Evolutionary conservation across 768 basidiomycete species (phyloP).

Genomic region (Strobilomyces confusus): DNA sequence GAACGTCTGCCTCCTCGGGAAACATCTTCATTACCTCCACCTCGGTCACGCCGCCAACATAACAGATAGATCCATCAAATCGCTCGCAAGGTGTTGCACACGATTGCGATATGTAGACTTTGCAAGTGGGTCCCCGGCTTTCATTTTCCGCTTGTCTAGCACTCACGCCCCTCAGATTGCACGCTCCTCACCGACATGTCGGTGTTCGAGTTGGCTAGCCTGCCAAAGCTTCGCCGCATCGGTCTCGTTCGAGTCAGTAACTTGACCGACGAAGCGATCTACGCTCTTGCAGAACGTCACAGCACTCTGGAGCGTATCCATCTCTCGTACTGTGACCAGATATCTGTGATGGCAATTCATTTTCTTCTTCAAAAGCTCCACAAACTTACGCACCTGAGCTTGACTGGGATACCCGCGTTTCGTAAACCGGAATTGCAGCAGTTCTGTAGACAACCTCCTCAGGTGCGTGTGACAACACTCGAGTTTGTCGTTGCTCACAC

Average conservation of each 20-base stretch:
- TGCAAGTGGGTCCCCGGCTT: slow-evolving; percentile 62
- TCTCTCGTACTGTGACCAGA: slow-evolving; percentile 94
- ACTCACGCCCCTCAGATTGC: slow-evolving; percentile 56
- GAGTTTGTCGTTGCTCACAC: slow-evolving; percentile 1
- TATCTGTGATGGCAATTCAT: slow-evolving; percentile 87
- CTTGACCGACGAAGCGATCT: slow-evolving; percentile 91
- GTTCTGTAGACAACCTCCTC: slow-evolving; percentile 86
- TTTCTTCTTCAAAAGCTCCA: slow-evolving; percentile 86
- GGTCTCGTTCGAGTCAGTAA: slow-evolving; percentile 92
- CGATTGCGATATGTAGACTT: slow-evolving; percentile 93
- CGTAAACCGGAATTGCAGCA: slow-evolving; percentile 78
- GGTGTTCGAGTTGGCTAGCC: slow-evolving; percentile 81
- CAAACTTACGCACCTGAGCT: slow-evolving; percentile 88
- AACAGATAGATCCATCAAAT: slow-evolving; percentile 83
- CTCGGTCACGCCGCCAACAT: slow-evolving; percentile 88
- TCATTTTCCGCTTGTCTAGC: background rate
- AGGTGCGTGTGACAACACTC: slow-evolving; percentile 45
- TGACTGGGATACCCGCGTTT: slow-evolving; percentile 97
- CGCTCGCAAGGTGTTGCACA: slow-evolving; percentile 82
- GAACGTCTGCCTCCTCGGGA: slow-evolving; percentile 83
- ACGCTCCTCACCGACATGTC: slow-evolving; percentile 86
- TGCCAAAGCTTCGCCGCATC: slow-evolving; percentile 89
- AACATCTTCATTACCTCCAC: slow-evolving; percentile 91
- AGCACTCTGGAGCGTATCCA: slow-evolving; percentile 92
- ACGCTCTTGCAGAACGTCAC: slow-evolving; percentile 80